Evolutionary conservation across 805 yeast genomes (phyloP), one percentile per base, ranked within the genome.

Genomic region (Candida dendrica): DNA sequence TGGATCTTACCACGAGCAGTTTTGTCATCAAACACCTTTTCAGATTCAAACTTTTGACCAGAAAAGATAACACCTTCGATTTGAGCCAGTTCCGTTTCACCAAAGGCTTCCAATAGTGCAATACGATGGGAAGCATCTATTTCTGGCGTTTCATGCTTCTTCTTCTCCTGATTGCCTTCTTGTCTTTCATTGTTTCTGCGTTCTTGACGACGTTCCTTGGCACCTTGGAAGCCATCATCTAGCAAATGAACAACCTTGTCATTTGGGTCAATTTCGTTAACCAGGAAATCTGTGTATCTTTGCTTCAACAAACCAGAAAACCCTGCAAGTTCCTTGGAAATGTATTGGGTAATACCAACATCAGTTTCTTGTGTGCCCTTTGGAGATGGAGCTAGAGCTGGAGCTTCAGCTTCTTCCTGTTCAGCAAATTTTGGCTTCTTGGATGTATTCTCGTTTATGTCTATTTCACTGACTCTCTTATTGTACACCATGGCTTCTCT

Each of bases 231-330:
- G 4, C 97, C 96, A 41, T 78, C 75, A 54, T 90, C 96, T 9
- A 65, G 59, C 47, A 93, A 68, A 59, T 81, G 90, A 11, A 90
- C 74, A 2, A 89, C 95, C 2, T 75, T 63, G 1, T 86, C 95
- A 18, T 75, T 64, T 26, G 64, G 51, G 46, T 72, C 83, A 43
- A 93, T 83, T 61, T 93, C 99, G 61, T 89, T 87, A 36, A 93
- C 99, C 57, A 87, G 72, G 59, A 93, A 93, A 59, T 93, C 99
- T 11, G 95, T 82, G 63, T 89, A 90, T 47, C 96, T 70, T 56
- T 86, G 95, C 61, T 93, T 93, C 52, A 93, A 69, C 13, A 74
- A 71, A 3, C 98, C 98, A 15, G 61, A 59, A 48, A 93, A 87
- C 3, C 96, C 95, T 9, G 69, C 61, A 20, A 68, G 52, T 4